These are phyloP conservation scores for Nemania bipapillata DNA, from an alignment of 2,329 filamentous ascomycete genomes.

Conservation along the genomic window DNA sequence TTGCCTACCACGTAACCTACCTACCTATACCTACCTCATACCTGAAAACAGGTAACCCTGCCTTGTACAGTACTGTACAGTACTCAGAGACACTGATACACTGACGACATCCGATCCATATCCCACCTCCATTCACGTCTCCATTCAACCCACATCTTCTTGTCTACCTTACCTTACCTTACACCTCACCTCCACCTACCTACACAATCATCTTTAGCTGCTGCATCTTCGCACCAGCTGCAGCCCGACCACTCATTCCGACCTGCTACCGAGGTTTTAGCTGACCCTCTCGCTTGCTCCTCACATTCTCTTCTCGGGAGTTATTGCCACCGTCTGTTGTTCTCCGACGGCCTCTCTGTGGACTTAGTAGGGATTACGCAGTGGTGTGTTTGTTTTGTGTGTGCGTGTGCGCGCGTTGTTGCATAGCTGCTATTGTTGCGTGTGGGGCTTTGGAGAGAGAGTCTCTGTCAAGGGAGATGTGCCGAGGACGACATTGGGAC, in stretches of 20 bases:
- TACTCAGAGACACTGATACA: constrained; percentile 14
- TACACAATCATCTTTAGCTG: constrained; percentile 23
- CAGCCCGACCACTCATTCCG: constrained; percentile 24
- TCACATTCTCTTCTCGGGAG: constrained; percentile 13
- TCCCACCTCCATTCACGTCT: constrained; percentile 26
- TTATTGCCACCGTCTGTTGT: constrained; percentile 6
- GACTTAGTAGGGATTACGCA: not conserved
- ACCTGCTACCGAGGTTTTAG: constrained; percentile 8
- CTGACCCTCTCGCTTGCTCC: constrained; percentile 10
- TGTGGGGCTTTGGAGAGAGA: constrained; percentile 28
- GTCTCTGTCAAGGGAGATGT: constrained; percentile 30
- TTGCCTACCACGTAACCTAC: not conserved
- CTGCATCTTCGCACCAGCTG: constrained; percentile 24
- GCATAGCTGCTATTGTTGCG: constrained; percentile 12
- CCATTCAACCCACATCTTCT: constrained; percentile 34
- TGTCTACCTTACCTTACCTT: constrained; percentile 26
- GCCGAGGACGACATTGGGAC: constrained; percentile 27
- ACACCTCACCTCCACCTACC: constrained; percentile 18
- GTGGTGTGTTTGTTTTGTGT: constrained; percentile 36
- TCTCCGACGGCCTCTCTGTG: constrained; percentile 7
- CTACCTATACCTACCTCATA: too few species aligned
- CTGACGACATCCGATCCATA: constrained; percentile 36
- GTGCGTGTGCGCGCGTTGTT: constrained; percentile 13
- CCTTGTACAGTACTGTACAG: constrained; percentile 2
- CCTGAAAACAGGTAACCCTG: not conserved